Evolutionary conservation across 2,329 filamentous ascomycete genomes (phyloP).

Genomic region (Pezicula neosporulosa): DNA sequence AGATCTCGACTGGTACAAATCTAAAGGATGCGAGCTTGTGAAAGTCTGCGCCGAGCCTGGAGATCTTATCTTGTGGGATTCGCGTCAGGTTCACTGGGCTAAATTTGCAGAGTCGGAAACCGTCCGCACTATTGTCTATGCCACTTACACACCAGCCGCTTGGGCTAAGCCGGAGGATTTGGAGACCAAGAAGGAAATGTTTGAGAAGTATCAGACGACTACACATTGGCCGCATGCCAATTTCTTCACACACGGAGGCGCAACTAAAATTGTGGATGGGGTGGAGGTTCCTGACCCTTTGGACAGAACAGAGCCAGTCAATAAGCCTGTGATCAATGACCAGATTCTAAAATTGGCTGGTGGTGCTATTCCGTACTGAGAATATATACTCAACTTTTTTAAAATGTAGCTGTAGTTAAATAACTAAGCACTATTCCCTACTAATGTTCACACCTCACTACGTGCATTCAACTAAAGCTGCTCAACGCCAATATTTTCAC

Average conservation of each 20-base stretch:
- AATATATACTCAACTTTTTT: no score
- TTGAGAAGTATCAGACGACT: constrained; percentile 1
- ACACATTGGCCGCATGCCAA: constrained; percentile 9
- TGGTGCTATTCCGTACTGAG: no score
- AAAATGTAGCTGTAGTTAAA: no score
- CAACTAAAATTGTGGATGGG: constrained; percentile 2
- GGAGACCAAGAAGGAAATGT: constrained; percentile 4
- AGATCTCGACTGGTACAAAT: constrained; percentile 37
- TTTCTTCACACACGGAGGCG: constrained; percentile 4
- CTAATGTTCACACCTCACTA: no score
- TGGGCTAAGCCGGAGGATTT: constrained; percentile 3
- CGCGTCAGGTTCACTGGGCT: constrained; percentile 41
- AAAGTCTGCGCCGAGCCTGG: constrained; percentile 37
- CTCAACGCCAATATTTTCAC: no score
- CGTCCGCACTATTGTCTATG: constrained; percentile 8
- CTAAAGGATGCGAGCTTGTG: constrained; percentile 32
- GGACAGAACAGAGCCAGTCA: neutral
- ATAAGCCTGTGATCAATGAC: neutral
- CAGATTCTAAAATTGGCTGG: constrained; percentile 2
- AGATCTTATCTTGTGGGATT: constrained; percentile 41
- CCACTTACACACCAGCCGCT: constrained; percentile 5
- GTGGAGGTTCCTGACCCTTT: constrained; percentile 1
- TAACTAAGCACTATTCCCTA: no score
- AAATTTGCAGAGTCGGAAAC: constrained; percentile 30
- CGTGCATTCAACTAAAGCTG: no score